Percentiles rank a stretch among this genome's conserved stretches.
Evolutionary conservation across 1,139 yeast species (phyloP).

Genomic region (Zhuliangozyma blackwelliae): DNA sequence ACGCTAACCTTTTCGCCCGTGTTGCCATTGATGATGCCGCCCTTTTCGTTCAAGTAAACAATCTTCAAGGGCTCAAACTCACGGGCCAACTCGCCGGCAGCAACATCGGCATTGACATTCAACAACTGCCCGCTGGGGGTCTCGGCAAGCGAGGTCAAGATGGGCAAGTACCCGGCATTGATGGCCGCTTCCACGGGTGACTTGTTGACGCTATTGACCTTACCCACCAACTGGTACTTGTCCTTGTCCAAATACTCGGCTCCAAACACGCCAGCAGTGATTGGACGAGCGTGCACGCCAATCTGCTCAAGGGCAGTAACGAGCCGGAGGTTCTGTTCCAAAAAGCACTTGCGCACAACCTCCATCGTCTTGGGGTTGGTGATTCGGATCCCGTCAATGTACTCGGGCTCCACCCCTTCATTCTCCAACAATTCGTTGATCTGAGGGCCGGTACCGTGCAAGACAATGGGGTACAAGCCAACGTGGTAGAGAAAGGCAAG

Average conservation of each 20-base stretch:
- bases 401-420: conserved; percentile 94
- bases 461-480: conserved; percentile 92
- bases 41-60: conserved; percentile 94
- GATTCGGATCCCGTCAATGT: conserved; percentile 93
- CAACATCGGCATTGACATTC: conserved; percentile 97
- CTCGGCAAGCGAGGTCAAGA: conserved; percentile 93
- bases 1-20: conserved; percentile 87
- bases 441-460: conserved; percentile 99
- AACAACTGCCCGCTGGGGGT: conserved; percentile 94
- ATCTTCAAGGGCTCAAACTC: conserved; percentile 95
- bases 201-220: conserved; percentile 80
- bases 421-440: conserved; percentile 89
- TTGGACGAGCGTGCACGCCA: conserved; percentile 98
- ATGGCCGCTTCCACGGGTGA: conserved; percentile 92
- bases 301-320: conserved; percentile 94
- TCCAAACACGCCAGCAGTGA: conserved; percentile 94
- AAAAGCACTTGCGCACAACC: conserved; percentile 90
- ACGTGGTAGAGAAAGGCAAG: conserved; percentile 94
- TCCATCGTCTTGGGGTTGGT: conserved; percentile 94
- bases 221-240: conserved; percentile 90
- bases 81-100: conserved; percentile 97
- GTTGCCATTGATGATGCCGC: conserved; percentile 91
- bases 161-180: conserved; percentile 94
- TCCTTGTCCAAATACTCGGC: conserved; percentile 91
- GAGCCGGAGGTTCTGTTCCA: conserved; percentile 89